These are phyloP conservation scores for Lolium rigidum DNA, from an alignment of 176 grass and related monocot genomes.

Conservation along the genomic window DNA sequence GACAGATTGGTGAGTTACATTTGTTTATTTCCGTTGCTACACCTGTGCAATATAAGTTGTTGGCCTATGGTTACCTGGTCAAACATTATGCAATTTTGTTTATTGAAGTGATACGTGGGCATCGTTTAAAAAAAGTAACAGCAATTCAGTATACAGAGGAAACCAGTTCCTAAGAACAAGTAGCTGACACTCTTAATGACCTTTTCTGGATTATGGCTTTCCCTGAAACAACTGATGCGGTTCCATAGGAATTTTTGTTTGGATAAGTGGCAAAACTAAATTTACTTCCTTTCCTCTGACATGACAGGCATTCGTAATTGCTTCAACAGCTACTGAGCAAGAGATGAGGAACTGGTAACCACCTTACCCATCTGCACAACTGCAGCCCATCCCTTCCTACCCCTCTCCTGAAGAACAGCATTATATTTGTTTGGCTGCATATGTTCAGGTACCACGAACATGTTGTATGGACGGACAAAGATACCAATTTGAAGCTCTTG, in stretches of 20 bases:
- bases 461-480: constrained; percentile 93
- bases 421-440: constrained; percentile 9
- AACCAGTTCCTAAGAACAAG: neutral
- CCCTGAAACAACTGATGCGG: neutral
- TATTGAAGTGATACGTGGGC: neutral
- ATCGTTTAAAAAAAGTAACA: constrained; percentile 4
- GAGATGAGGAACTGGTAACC: constrained; percentile 93
- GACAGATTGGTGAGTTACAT: constrained; percentile 78
- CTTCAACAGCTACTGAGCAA: constrained; percentile 90
- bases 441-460: constrained; percentile 83
- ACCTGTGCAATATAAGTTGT: neutral
- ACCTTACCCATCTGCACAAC: constrained; percentile 8
- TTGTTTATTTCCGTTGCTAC: constrained; percentile 12
- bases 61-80: neutral
- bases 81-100: constrained; percentile 25
- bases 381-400: neutral
- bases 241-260: constrained; percentile 4
- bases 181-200: neutral
- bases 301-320: constrained; percentile 93
- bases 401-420: neutral
- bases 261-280: constrained; percentile 17
- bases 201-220: neutral
- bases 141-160: neutral
- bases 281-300: constrained; percentile 19
- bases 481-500: constrained; percentile 86